Percentiles rank a stretch among this genome's conserved stretches.
Evolutionary conservation across 208 protist genomes (phyloP).

Genomic region (Crithidia brevicula): DNA sequence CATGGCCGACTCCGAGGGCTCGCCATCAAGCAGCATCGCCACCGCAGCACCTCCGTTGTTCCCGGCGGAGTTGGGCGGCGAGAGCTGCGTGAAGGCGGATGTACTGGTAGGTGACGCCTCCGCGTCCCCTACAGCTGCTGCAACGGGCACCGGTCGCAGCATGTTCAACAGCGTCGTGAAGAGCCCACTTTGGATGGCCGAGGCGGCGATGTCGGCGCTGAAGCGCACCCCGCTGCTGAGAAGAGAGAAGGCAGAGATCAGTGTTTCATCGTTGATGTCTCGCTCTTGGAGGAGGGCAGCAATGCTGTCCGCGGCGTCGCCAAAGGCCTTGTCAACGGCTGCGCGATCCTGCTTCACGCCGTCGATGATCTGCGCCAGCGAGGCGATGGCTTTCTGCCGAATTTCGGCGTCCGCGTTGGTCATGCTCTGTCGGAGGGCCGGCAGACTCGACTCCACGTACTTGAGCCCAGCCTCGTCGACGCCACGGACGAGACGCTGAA

Average conservation of each 20-base stretch:
- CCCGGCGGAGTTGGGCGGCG: not conserved
- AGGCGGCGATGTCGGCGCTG: slow-evolving; percentile 45
- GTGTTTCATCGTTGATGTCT: slow-evolving; percentile 52
- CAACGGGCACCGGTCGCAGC: slow-evolving; percentile 9
- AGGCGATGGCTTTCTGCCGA: slow-evolving; percentile 59
- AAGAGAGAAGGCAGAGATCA: slow-evolving; percentile 46
- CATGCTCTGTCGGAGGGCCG: slow-evolving; percentile 72
- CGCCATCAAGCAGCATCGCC: slow-evolving; percentile 14
- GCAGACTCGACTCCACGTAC: slow-evolving; percentile 64
- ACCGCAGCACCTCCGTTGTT: not conserved
- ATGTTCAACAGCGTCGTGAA: slow-evolving; percentile 34
- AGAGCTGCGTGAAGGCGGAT: not conserved
- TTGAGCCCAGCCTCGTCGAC: slow-evolving; percentile 57
- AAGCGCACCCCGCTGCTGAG: slow-evolving; percentile 49
- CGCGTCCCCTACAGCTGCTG: not conserved
- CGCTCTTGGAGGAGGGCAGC: slow-evolving; percentile 36
- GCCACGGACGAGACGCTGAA: slow-evolving; percentile 69
- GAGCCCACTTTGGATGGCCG: slow-evolving; percentile 49
- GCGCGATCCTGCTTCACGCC: slow-evolving; percentile 46
- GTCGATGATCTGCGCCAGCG: slow-evolving; percentile 59
- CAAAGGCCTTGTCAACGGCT: slow-evolving; percentile 59
- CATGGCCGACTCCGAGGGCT: slow-evolving; percentile 6
- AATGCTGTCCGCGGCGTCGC: slow-evolving; percentile 50
- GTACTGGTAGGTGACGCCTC: not conserved
- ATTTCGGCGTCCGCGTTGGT: slow-evolving; percentile 73